Evolutionary conservation across 345 rosid species (phyloP), one percentile per base, ranked within the genome.

Genomic region (Theobroma cacao): DNA sequence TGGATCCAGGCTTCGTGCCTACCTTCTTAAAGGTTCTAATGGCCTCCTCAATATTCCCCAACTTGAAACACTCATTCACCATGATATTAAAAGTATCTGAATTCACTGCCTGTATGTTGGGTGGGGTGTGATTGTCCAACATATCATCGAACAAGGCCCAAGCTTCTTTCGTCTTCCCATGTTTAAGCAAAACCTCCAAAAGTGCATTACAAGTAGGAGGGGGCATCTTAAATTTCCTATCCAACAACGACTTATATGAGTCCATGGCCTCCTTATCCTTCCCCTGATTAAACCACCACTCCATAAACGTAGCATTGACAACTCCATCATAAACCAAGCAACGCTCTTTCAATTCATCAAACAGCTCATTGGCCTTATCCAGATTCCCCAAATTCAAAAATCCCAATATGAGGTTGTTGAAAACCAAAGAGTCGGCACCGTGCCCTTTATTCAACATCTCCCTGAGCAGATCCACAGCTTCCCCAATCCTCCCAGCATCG

Each of bases 51-150:
- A 89, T 73, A 79, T 92, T 77, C 40, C 88, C 92, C 80, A 88
- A 87, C 90, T 90, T 92, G 82, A 96, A 92, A 81, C 98, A 96
- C 72, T 92, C 91, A n/a, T 96, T 94, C 38, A 96, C 98, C 97
- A 94, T 91, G 63, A 91, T 78, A 78, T 85, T 90, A 84, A 91
- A 76, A 0, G 98, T 94, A 15, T 96, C 99, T 0, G 99, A 91
- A 83, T 92, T 94, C 85, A 94, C 92, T 0, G 93, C 94, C 67
- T 88, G 97, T 34, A 81, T 84, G 53, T 84, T 91, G 0, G 98
- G 99, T 26, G 98, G 97, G 13, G 91, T 88, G 84, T 96, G 99
- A 80, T 90, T 90, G 80, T 96, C 99, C 84, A 96, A 77, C 98
- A 96, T 89, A 75, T 88, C 88, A 62, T 88, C 89, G 69, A 94